Base-by-base conservation (phyloP, 2,329 filamentous ascomycete species). In the Neurospora sp. region DNA sequence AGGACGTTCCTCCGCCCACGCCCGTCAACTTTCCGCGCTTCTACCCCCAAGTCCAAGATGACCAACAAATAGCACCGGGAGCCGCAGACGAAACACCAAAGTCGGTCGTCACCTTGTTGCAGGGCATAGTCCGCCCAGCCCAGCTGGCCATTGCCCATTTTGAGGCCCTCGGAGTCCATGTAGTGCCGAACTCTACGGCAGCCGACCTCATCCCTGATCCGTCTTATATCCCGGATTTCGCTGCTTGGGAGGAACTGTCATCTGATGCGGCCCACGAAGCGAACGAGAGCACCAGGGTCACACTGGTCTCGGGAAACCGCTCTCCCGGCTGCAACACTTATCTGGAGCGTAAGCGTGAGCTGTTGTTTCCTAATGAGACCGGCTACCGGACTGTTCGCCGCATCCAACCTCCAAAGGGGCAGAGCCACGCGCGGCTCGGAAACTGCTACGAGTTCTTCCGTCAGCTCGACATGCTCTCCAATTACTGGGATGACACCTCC, bases 391-490 rank as follows among this genome's bases (percentile, higher is more conserved):
- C 86, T 1, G 84, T 90, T 69, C 84, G 87, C 33, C 84, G 88
- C 66, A 80, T 89, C n/a, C 82, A 83, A 6, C 80, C 85, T 0
- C 82, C 83, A 40, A 83, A 83, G 52, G 88, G 87, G 52, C 84
- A 84, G 74, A 79, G 82, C 66, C 81, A 84, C 42, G 82, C 84
- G 38, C 84, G 87, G 7, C 78, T 90, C 8, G 88, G 88, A 15
- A 89, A 89, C 73, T 84, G 86, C 5, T 90, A 89, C 74, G 88
- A 90, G 77, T 90, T 90, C 78, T 90, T 86, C 79, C 86, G 86
- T 68, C 86, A 87, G 73, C 81, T 90, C 23, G 88, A 90, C 74
- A 77, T 83, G 36, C 84, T 89, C 75, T 85, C 87, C 2, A 76
- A 81, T 0, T 90, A 84, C 75, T 90, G 88, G 88, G 86, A 89